phyloP scores from a whole-genome alignment of 495 filamentous ascomycete genomes.

The Penicillium soppii region DNA sequence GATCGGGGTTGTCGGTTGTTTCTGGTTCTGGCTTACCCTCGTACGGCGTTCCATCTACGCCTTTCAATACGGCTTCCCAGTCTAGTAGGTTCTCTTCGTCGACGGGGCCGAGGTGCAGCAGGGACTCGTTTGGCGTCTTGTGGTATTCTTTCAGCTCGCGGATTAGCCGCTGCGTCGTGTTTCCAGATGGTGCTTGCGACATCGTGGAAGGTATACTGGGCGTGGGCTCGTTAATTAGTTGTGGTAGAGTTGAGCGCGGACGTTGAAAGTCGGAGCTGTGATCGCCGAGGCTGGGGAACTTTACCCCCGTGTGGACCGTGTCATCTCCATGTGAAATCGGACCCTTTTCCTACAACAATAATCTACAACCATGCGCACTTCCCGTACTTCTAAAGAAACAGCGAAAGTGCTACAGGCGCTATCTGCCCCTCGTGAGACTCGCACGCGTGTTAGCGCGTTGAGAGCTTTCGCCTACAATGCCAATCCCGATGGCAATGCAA shows the following conservation, averaged over 20 bases:
- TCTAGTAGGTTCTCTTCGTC: conserved; percentile 67
- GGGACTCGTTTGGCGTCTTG: conserved; percentile 52
- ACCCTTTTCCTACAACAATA: too few relatives aligned
- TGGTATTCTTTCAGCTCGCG: conserved; percentile 63
- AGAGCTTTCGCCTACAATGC: conserved; percentile 31
- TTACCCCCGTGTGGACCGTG: neutral
- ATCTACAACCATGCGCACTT: conserved; percentile 55
- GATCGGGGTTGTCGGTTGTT: too few relatives aligned
- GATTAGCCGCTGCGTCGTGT: conserved; percentile 60
- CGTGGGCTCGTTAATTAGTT: too few relatives aligned
- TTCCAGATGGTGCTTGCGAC: conserved; percentile 27
- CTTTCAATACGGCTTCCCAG: conserved; percentile 81
- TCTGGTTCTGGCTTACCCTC: conserved; percentile 52
- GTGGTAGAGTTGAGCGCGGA: conserved; percentile 10
- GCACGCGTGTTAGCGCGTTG: conserved; percentile 27
- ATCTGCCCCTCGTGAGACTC: conserved; percentile 40
- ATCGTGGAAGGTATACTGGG: too few relatives aligned
- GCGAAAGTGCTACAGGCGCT: conserved; percentile 50
- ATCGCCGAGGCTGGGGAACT: conserved; percentile 8
- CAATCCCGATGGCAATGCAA: conserved; percentile 6
- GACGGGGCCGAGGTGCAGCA: conserved; percentile 64
- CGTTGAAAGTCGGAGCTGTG: conserved; percentile 1
- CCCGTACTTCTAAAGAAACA: conserved; percentile 58
- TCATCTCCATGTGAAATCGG: conserved; percentile 27
- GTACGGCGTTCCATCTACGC: conserved; percentile 65